Percentiles rank a stretch among this genome's conserved stretches.
These are phyloP conservation scores for Bryoerythrophyllum caledonicum DNA, from an alignment of 225 moss, liverwort and hornwort species.

Conservation along the genomic window DNA sequence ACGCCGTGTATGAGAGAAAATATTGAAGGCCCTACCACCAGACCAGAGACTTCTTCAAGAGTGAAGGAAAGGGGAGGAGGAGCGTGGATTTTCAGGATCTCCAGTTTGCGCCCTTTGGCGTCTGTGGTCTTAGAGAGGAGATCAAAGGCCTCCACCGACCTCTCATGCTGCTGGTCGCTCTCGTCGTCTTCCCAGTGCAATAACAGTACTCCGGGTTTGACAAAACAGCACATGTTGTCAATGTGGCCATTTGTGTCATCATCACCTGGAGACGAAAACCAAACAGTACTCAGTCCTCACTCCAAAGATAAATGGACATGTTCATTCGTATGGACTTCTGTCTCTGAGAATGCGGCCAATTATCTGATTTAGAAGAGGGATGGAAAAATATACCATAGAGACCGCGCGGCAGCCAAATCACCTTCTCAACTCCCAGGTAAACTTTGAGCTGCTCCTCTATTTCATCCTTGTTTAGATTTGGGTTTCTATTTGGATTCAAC, in stretches of 20 bases:
- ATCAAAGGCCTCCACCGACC: slow-evolving; percentile 71
- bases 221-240: slow-evolving; percentile 90
- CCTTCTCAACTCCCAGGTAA: slow-evolving; percentile 86
- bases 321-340: neutral
- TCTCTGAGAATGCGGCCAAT: slow-evolving; percentile 6
- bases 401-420: slow-evolving; percentile 90
- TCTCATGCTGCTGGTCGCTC: slow-evolving; percentile 76
- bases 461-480: slow-evolving; percentile 70
- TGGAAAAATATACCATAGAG: slow-evolving; percentile 63
- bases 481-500: slow-evolving; percentile 86
- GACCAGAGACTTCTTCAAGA: slow-evolving; percentile 59
- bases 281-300: neutral
- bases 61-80: slow-evolving; percentile 70
- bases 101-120: slow-evolving; percentile 70
- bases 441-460: slow-evolving; percentile 81
- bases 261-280: slow-evolving; percentile 57
- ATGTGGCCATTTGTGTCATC: slow-evolving; percentile 91
- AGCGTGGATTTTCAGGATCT: slow-evolving; percentile 64
- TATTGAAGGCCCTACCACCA: slow-evolving; percentile 48
- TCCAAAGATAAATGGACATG: neutral
- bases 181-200: slow-evolving; percentile 86
- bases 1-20: neutral
- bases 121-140: slow-evolving; percentile 63
- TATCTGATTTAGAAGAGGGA: slow-evolving; percentile 4
- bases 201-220: slow-evolving; percentile 73